A percentile compares a stretch with the other conserved stretches of the same genome.
Evolutionary conservation across 2,329 filamentous ascomycete genomes (phyloP).

Genomic region (Penicillium sp.): DNA sequence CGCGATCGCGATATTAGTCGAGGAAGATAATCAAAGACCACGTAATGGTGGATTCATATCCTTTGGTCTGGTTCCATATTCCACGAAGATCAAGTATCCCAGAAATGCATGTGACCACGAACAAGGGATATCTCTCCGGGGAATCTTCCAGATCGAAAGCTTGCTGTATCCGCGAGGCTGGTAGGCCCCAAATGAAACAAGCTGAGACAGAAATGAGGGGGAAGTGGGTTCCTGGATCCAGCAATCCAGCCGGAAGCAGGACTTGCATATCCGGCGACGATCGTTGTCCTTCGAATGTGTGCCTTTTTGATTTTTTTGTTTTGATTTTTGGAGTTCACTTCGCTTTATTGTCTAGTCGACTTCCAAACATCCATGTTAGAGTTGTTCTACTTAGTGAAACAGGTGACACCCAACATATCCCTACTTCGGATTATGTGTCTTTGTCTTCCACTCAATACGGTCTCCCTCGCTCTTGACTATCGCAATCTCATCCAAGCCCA

Average conservation of each 20-base stretch:
- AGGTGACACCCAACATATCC: constrained; percentile 6
- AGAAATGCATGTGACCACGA: constrained; percentile 7
- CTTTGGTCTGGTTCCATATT: not conserved
- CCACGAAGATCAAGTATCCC: constrained; percentile 1
- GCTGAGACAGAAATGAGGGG: constrained; percentile 13
- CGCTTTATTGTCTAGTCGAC: not conserved
- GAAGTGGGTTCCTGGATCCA: constrained; percentile 10
- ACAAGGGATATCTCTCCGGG: constrained; percentile 12
- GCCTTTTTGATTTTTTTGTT: not conserved
- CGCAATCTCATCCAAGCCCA: not conserved
- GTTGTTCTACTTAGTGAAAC: not conserved
- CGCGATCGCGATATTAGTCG: not conserved
- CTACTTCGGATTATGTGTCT: constrained; percentile 1
- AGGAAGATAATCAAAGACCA: not conserved
- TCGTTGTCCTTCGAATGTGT: constrained; percentile 11
- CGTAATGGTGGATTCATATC: constrained; percentile 1
- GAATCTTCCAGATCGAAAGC: constrained; percentile 16
- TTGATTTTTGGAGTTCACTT: not conserved
- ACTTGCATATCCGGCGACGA: constrained; percentile 23
- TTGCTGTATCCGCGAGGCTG: constrained; percentile 6
- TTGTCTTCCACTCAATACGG: not conserved
- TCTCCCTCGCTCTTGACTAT: not conserved
- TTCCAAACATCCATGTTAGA: constrained; percentile 3
- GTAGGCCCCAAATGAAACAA: constrained; percentile 1
- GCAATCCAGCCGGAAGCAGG: constrained; percentile 21